Conservation (phyloP, 169 alveolate genomes). For the Fabrea salina region DNA sequence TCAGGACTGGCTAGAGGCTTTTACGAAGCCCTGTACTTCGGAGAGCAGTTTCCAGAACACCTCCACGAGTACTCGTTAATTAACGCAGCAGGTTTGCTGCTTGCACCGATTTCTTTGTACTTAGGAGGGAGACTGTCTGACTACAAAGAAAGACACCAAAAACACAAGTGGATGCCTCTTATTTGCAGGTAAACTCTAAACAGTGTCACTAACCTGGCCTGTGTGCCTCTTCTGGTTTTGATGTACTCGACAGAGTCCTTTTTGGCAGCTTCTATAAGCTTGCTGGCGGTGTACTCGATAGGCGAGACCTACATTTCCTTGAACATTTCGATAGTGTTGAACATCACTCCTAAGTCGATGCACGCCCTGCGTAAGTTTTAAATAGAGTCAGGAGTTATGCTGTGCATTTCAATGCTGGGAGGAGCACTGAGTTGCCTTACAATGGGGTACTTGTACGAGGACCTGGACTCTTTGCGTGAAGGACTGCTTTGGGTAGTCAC, state of each 20-base stretch:
- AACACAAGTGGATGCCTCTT: slow-evolving; percentile 7
- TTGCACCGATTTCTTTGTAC: neutral
- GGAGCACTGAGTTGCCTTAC: neutral
- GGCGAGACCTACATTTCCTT: slow-evolving; percentile 33
- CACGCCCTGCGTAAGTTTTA: slow-evolving; percentile 21
- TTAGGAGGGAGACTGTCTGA: slow-evolving; percentile 24
- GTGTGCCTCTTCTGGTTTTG: slow-evolving; percentile 12
- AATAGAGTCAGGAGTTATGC: neutral
- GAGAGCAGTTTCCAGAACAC: slow-evolving; percentile 9
- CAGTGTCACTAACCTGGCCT: neutral
- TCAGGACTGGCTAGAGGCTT: slow-evolving; percentile 29
- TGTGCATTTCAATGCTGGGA: neutral
- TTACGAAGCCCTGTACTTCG: slow-evolving; percentile 24
- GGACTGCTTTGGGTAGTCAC: neutral
- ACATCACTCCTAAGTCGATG: neutral
- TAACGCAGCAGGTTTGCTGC: neutral
- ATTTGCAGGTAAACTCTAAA: no score
- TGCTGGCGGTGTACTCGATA: neutral
- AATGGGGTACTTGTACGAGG: neutral
- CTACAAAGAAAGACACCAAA: neutral
- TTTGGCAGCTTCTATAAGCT: neutral
- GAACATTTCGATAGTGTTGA: slow-evolving; percentile 1
- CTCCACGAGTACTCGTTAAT: neutral
- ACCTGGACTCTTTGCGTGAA: neutral
- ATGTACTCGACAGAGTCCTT: neutral